phyloP scores from a whole-genome alignment of 345 rosid genomes.

The Brassica rapa region DNA sequence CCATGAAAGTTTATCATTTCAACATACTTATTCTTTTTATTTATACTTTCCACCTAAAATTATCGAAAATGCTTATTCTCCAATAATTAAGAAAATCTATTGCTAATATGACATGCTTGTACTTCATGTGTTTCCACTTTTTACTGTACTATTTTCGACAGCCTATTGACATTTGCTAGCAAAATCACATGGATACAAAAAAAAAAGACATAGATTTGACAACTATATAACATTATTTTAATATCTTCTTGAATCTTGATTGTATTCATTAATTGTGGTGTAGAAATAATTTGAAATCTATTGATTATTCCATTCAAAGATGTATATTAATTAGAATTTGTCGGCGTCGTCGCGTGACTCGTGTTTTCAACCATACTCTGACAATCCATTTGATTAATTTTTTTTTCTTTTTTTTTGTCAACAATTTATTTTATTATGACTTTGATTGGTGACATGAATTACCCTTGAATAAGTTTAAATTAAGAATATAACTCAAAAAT shows the following conservation, averaged over 20 bases:
- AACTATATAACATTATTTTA: conserved; percentile 15
- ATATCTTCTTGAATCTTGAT: conserved; percentile 19
- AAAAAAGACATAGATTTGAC: conserved; percentile 10
- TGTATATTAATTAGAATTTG: conserved; percentile 1
- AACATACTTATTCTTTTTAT: background rate
- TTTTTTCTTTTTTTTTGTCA: background rate
- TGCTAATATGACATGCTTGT: background rate
- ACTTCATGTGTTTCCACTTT: conserved; percentile 21
- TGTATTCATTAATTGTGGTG: conserved; percentile 15
- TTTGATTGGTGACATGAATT: no score
- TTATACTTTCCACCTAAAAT: background rate
- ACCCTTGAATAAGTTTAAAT: no score
- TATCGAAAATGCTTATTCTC: background rate
- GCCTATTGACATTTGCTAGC: conserved; percentile 16
- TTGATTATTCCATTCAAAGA: conserved; percentile 13
- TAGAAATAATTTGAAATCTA: conserved; percentile 25
- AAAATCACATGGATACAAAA: conserved; percentile 20
- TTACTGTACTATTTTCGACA: background rate
- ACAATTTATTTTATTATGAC: no score
- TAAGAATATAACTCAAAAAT: no score
- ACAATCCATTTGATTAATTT: conserved; percentile 9
- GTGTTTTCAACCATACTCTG: conserved; percentile 23
- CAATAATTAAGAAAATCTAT: background rate
- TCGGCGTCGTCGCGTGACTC: conserved; percentile 32
- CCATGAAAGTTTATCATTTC: background rate